Conservation (phyloP, 2,329 filamentous ascomycete genomes). For the Colletotrichum incanum region DNA sequence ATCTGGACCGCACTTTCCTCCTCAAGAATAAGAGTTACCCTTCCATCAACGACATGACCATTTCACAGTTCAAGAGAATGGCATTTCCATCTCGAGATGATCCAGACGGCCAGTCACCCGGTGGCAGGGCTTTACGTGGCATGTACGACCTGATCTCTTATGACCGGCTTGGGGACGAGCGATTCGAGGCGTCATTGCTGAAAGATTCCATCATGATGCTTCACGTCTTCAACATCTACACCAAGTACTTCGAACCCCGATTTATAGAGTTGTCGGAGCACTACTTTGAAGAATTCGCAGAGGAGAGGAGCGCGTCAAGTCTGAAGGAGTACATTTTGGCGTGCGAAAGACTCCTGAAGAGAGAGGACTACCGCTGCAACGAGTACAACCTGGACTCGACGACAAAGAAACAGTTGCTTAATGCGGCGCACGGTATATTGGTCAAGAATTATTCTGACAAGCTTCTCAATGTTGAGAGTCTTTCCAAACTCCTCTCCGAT, state of each 20-base stretch:
- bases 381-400: slow-evolving; percentile 85
- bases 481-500: slow-evolving; percentile 81
- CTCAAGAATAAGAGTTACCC: slow-evolving; percentile 78
- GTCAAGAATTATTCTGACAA: slow-evolving; percentile 78
- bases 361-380: slow-evolving; percentile 84
- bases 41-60: slow-evolving; percentile 86
- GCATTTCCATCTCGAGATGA: slow-evolving; percentile 58
- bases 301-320: slow-evolving; percentile 73
- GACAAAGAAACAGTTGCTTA: slow-evolving; percentile 84
- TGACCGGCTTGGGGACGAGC: slow-evolving; percentile 73
- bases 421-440: slow-evolving; percentile 80
- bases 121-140: slow-evolving; percentile 65
- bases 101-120: slow-evolving; percentile 48
- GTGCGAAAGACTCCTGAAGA: slow-evolving; percentile 78
- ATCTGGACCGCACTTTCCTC: slow-evolving; percentile 91
- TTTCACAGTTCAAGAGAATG: slow-evolving; percentile 80
- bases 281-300: slow-evolving; percentile 81
- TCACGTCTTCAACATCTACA: slow-evolving; percentile 87
- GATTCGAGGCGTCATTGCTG: slow-evolving; percentile 77
- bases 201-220: slow-evolving; percentile 85
- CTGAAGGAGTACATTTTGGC: slow-evolving; percentile 84
- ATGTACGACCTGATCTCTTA: slow-evolving; percentile 83
- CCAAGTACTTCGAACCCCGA: slow-evolving; percentile 82
- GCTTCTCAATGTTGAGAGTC: slow-evolving; percentile 75
- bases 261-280: slow-evolving; percentile 78